phyloP scores from a whole-genome alignment of 176 grass and related monocot species.

The Thalia dealbata region DNA sequence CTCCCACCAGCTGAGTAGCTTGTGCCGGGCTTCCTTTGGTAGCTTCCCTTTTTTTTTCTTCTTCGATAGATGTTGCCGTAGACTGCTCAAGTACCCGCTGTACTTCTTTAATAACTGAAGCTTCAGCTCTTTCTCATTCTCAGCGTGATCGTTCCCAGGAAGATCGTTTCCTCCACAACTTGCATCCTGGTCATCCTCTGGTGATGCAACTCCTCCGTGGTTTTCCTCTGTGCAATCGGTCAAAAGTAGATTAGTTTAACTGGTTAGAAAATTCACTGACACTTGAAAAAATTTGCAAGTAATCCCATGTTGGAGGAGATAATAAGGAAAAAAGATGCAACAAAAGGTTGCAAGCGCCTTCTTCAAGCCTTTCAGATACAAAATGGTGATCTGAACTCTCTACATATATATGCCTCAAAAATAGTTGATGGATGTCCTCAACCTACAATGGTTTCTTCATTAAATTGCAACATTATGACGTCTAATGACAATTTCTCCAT shows the following conservation, averaged over 20 bases:
- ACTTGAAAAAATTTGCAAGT: too few species aligned
- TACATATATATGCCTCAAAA: too few species aligned
- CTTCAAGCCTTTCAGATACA: too few species aligned
- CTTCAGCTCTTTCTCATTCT: slow-evolving; percentile 73
- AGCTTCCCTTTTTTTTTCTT: slow-evolving; percentile 89
- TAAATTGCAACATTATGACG: too few species aligned
- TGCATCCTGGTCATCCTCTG: slow-evolving; percentile 64
- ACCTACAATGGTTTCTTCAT: too few species aligned
- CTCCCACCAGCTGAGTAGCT: slow-evolving; percentile 85
- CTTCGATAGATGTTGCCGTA: slow-evolving; percentile 76
- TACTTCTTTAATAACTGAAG: slow-evolving; percentile 76
- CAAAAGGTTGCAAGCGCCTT: too few species aligned
- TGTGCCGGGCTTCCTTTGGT: slow-evolving; percentile 76
- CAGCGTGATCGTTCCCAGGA: slow-evolving; percentile 33
- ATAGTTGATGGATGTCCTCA: too few species aligned
- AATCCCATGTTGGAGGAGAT: too few species aligned
- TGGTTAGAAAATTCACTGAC: too few species aligned
- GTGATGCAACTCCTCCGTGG: slow-evolving; percentile 39
- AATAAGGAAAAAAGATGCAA: too few species aligned
- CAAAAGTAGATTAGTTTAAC: background rate
- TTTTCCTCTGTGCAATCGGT: slow-evolving; percentile 30
- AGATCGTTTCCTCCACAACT: slow-evolving; percentile 33
- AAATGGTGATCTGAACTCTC: too few species aligned
- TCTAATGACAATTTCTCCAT: too few species aligned
- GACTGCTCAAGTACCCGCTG: slow-evolving; percentile 53